These are phyloP conservation scores for Fusarium sp. DNA, from an alignment of 2,329 filamentous ascomycete species.

Conservation along the genomic window DNA sequence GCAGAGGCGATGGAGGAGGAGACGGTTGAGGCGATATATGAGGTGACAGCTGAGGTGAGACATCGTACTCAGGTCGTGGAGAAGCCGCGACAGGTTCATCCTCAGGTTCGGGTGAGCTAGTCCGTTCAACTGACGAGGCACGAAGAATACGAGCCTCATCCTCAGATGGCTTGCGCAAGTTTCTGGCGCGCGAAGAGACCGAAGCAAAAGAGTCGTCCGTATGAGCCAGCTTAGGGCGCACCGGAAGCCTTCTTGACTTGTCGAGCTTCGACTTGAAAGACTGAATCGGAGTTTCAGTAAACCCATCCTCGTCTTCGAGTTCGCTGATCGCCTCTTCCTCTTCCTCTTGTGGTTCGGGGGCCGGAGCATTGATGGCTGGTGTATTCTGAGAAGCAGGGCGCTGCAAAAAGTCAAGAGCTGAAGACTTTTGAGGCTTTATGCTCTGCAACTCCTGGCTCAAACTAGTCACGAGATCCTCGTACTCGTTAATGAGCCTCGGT, in stretches of 20 bases:
- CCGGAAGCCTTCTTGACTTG: conserved; percentile 26
- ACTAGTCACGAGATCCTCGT: conserved; percentile 53
- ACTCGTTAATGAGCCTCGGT: conserved; percentile 51
- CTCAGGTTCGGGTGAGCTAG: conserved; percentile 32
- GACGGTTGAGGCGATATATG: conserved; percentile 2
- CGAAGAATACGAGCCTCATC: conserved; percentile 34
- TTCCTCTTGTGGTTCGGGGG: conserved; percentile 14
- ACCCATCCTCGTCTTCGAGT: conserved; percentile 57
- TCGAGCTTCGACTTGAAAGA: conserved; percentile 40
- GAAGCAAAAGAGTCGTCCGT: conserved; percentile 39
- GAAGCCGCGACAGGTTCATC: conserved; percentile 24
- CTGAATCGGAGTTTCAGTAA: conserved; percentile 34
- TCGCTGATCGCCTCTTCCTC: conserved; percentile 57
- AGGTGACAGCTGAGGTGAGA: conserved; percentile 19
- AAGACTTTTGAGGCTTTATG: conserved; percentile 36
- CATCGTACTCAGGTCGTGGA: conserved; percentile 19
- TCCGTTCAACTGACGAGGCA: conserved; percentile 30
- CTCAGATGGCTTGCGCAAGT: conserved; percentile 29
- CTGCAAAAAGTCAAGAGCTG: conserved; percentile 37
- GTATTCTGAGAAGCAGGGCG: conserved; percentile 2
- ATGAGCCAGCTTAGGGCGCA: conserved; percentile 44
- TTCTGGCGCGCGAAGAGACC: conserved; percentile 24
- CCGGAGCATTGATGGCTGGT: not conserved
- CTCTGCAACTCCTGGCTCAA: conserved; percentile 54
- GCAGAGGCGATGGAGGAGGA: not conserved